Evolutionary conservation across 257 asterid genomes (phyloP), one percentile per base, ranked within the genome.

Genomic region (Petunia axillaris): DNA sequence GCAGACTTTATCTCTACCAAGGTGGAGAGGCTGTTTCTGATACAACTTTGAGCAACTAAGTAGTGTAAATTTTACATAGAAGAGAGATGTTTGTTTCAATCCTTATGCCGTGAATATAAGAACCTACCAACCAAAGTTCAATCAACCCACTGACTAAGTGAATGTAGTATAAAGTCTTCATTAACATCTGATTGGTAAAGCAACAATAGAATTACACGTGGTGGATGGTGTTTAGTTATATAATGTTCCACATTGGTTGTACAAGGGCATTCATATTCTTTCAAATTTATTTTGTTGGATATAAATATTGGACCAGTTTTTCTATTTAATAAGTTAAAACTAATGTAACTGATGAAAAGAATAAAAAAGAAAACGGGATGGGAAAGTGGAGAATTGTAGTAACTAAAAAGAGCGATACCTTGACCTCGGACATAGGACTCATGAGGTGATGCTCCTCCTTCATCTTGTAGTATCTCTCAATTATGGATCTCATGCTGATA

Each of bases 371-470:
- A 48, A 1, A 5, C 0, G 1, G 53, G 8, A 6, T 48, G 6
- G 53, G 25, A 25, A 25, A 25, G 25, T 25, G 25, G 25, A 25
- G 25, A 25, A 25, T 25, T 25, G 25, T 0, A 25, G 25, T 25
- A 25, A 25, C 25, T 48, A 9, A 48, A 9, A 66, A 40, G 76
- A 68, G 39, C 37, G 15, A 68, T 79, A 81, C 84, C 84, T 81
- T 81, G 54, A 75, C 76, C 76, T 75, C 84, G 6, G 84, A 81
- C 78, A 52, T 41, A 41, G 76, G 66, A 81, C 53, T 75, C 68
- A 75, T 55, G 64, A 68, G 79, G 39, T 81, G 64, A 41, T 75
- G 75, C 84, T 62, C 84, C 40, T 75, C 84, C 64, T 81, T 81
- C 63, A 53, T 64, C 43, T 81, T 75, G 58, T 75, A 62, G 84